A percentile compares a stretch with the other conserved stretches of the same genome.
Evolutionary conservation across 345 rosid species (phyloP).

Genomic region (Eutrema yunnanense): DNA sequence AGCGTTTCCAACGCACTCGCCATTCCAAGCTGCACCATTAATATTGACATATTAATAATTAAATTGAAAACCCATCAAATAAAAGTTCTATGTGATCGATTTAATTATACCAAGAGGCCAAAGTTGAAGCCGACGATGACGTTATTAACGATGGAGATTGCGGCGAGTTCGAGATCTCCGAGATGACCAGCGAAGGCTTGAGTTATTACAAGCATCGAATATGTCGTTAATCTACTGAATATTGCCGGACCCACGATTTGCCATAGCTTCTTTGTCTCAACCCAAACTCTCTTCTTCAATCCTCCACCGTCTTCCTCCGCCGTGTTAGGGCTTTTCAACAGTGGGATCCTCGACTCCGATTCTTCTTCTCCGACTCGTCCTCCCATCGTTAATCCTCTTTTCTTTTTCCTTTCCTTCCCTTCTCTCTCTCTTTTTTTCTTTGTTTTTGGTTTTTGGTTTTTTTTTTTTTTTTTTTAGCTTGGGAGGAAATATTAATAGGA

Average conservation of each 20-base stretch:
- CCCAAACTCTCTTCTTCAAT: conserved; percentile 40
- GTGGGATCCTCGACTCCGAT: conserved; percentile 7
- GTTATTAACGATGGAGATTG: conserved; percentile 63
- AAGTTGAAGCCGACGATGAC: conserved; percentile 73
- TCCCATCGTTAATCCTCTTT: conserved; percentile 8
- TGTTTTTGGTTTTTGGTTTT: neutral
- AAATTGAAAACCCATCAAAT: too few species aligned
- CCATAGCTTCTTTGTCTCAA: conserved; percentile 88
- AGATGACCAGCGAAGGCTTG: conserved; percentile 96
- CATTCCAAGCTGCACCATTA: conserved; percentile 49
- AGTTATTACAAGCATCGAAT: conserved; percentile 80
- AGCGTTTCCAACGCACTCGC: conserved; percentile 76
- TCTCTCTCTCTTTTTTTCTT: neutral
- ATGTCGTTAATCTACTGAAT: conserved; percentile 65
- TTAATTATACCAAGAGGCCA: conserved; percentile 57
- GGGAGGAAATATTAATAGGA: neutral
- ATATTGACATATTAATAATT: too few species aligned
- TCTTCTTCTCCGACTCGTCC: conserved; percentile 7
- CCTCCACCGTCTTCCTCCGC: conserved; percentile 27
- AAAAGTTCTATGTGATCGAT: too few species aligned
- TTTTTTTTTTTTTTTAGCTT: neutral
- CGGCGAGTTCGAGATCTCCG: conserved; percentile 87
- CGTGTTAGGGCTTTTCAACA: conserved; percentile 3
- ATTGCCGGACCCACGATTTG: conserved; percentile 80
- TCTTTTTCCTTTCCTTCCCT: neutral